Evolutionary conservation across 2,329 filamentous ascomycete species (phyloP).

Genomic region (Aspergillus transmontanensis): DNA sequence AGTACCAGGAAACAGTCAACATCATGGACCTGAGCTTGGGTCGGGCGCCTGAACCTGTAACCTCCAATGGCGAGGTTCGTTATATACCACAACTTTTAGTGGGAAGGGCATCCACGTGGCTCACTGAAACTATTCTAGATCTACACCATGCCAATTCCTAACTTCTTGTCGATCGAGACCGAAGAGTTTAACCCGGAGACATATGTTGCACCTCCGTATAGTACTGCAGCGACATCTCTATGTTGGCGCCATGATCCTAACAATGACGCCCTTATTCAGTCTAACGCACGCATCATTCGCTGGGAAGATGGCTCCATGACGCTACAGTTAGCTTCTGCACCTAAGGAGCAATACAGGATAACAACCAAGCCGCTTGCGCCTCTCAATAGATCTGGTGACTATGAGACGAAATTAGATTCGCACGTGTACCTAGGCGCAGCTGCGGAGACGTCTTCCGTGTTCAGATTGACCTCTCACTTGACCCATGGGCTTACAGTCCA

Average conservation of each 20-base stretch:
- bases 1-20: conserved; percentile 51
- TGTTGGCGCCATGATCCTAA: conserved; percentile 68
- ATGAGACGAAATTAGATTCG: conserved; percentile 59
- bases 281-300: conserved; percentile 65
- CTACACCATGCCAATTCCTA: conserved; percentile 66
- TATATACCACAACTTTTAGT: neutral
- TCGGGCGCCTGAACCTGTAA: conserved; percentile 60
- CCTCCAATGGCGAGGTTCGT: conserved; percentile 43
- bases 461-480: conserved; percentile 64
- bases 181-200: conserved; percentile 62
- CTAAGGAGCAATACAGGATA: conserved; percentile 62
- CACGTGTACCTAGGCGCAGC: conserved; percentile 67
- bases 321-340: conserved; percentile 65
- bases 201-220: conserved; percentile 64
- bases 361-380: conserved; percentile 61
- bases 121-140: conserved; percentile 41
- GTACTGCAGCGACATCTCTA: conserved; percentile 65
- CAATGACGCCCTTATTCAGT: conserved; percentile 59
- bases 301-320: conserved; percentile 71
- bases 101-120: neutral
- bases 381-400: conserved; percentile 54
- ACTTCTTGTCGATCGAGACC: conserved; percentile 63
- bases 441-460: conserved; percentile 58
- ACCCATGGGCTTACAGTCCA: conserved; percentile 62
- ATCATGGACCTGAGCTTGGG: conserved; percentile 60